phyloP scores from a whole-genome alignment of 768 basidiomycete genomes.

The Exidia glandulosa region DNA sequence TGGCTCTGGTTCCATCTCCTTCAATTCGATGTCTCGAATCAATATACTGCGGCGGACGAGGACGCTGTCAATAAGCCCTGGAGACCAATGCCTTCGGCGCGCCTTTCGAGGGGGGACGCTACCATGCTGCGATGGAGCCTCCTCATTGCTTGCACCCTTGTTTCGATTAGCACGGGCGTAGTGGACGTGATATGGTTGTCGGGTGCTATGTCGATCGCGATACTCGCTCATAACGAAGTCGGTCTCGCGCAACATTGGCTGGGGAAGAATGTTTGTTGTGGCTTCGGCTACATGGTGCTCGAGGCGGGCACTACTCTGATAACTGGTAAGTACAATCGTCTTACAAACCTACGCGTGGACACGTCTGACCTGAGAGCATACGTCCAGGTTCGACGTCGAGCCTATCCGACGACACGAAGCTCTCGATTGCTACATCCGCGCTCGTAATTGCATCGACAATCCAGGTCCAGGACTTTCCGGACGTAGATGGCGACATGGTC shows the following conservation, averaged over 20 bases:
- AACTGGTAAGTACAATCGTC: too few species aligned
- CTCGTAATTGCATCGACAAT: slow-evolving; percentile 15
- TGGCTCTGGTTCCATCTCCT: slow-evolving; percentile 5
- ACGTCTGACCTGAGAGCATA: too few species aligned
- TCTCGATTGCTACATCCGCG: not conserved
- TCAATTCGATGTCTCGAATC: slow-evolving; percentile 3
- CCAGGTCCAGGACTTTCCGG: slow-evolving; percentile 16
- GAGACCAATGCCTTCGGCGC: not conserved
- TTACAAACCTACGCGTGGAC: too few species aligned
- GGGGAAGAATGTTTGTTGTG: too few species aligned
- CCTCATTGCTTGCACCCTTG: not conserved
- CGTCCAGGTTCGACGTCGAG: too few species aligned
- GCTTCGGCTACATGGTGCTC: too few species aligned
- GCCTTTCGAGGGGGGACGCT: not conserved
- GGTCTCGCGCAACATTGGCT: too few species aligned
- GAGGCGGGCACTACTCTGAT: too few species aligned
- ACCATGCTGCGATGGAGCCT: not conserved
- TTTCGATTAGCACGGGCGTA: not conserved
- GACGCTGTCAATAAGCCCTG: slow-evolving; percentile 2
- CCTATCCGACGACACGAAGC: too few species aligned
- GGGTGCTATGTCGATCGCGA: too few species aligned
- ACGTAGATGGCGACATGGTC: slow-evolving; percentile 14
- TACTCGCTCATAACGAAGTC: too few species aligned
- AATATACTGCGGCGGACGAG: slow-evolving; percentile 1
- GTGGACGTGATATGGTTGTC: not conserved